Evolutionary conservation across 768 basidiomycete species (phyloP), one percentile per base, ranked within the genome.

Genomic region (Tulasnella calospora): DNA sequence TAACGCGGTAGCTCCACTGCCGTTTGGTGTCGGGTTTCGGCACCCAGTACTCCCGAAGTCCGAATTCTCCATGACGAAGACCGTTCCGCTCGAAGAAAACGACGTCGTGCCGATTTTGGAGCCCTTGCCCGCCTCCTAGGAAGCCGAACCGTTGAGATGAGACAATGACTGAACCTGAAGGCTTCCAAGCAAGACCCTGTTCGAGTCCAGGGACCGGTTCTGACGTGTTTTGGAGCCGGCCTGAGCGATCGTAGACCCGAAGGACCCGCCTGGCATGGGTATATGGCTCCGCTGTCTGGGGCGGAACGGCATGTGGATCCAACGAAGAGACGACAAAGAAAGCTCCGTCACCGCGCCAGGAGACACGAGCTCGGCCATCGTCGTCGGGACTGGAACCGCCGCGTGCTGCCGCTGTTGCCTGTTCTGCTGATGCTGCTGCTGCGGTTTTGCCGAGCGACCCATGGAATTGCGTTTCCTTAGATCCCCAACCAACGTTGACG

Each of bases 401-500:
- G 41, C 84, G 82, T 46, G 85, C 81, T 21, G 84, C 81, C 17
- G 83, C 80, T 7, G 84, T 81, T 36, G 88, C 87, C 33, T 78
- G 79, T 36, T 79, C 79, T 8, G 81, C 36, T 7, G 82, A 80
- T 0, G 81, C 81, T 80, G 90, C 88, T 0, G 94, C 94, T 33
- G 93, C 92, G 1, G 89, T 85, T 83, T 98, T 98, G 23, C 98
- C 97, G 5, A 95, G 86, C 0, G 96, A 97, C 13, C 98, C 98
- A 81, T 98, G 96, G 83, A 99, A 99, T 82, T 99, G 98, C 0
- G 98, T 99, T 83, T 93, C 89, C 82, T 96, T 97, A 1, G 94
- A 93, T 55, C 98, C 98, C 98, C 98, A 99, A 21, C 98, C 98
- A 79, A 98, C 95, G 81, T 96, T 94, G 82, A 98, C 95, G 2